phyloP scores from a whole-genome alignment of 2,329 filamentous ascomycete species.

The Neofusicoccum umdonicola region DNA sequence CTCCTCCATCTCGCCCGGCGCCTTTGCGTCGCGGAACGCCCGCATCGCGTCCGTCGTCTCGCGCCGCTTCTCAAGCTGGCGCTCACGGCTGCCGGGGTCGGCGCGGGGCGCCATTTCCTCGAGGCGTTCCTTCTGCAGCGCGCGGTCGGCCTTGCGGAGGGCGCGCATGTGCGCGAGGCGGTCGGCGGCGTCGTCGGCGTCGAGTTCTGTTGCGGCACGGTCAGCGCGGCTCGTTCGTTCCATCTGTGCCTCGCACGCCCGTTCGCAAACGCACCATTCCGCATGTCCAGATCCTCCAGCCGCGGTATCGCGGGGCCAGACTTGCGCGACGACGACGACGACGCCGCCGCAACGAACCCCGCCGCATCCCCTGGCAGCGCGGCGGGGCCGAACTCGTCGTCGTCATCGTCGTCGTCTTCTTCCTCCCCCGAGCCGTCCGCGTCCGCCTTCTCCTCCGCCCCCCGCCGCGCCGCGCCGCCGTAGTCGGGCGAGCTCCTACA shows the following conservation, averaged over 20 bases:
- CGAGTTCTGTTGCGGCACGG: constrained; percentile 36
- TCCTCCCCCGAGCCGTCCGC: neutral
- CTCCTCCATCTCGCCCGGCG: constrained; percentile 60
- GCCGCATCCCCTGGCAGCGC: constrained; percentile 27
- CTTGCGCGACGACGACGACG: neutral
- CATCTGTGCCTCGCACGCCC: no score
- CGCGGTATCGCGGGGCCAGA: constrained; percentile 65
- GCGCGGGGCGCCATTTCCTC: constrained; percentile 83
- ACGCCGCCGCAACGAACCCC: neutral
- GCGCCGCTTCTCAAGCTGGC: constrained; percentile 80
- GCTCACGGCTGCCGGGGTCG: constrained; percentile 77
- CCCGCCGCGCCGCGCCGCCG: neutral
- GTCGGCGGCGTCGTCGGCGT: constrained; percentile 50
- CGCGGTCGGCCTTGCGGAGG: constrained; percentile 64
- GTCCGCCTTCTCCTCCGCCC: neutral
- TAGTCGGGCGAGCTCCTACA: neutral
- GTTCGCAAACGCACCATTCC: constrained; percentile 41
- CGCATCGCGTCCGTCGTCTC: constrained; percentile 71
- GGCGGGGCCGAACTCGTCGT: constrained; percentile 58
- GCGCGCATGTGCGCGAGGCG: constrained; percentile 55
- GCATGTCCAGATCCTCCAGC: constrained; percentile 68
- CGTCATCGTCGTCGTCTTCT: constrained; percentile 56
- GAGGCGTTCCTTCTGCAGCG: constrained; percentile 66
- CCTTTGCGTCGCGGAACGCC: constrained; percentile 65
- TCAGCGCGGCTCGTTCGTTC: no score